These are phyloP conservation scores for Bryoglossum gracile DNA, from an alignment of 495 filamentous ascomycete genomes.

Conservation along the genomic window DNA sequence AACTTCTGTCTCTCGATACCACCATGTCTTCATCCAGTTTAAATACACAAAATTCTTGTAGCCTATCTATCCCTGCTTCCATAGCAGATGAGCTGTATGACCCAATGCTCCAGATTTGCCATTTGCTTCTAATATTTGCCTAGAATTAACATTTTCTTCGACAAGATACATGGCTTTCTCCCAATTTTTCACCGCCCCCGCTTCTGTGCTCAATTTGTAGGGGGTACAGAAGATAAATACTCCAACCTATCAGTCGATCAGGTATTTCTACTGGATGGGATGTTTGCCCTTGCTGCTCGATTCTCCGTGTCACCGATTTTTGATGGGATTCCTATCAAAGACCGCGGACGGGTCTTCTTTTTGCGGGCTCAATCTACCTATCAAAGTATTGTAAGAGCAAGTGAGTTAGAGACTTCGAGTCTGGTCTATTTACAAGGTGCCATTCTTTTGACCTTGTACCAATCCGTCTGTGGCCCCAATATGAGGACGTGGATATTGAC, in stretches of 20 bases:
- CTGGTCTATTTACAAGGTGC: background rate
- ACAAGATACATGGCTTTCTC: constrained; percentile 1
- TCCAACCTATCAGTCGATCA: background rate
- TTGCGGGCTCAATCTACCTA: background rate
- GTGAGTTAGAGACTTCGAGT: background rate
- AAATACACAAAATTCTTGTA: too few species aligned
- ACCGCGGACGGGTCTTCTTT: background rate
- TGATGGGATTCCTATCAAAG: background rate
- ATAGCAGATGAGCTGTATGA: too few species aligned
- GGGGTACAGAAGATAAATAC: background rate
- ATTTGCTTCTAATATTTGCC: background rate
- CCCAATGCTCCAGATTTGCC: too few species aligned
- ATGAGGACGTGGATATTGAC: background rate
- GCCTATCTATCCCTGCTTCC: too few species aligned
- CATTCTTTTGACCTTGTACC: background rate
- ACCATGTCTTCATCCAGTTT: too few species aligned
- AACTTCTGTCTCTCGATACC: too few species aligned
- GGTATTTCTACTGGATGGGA: background rate
- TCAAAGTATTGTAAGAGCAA: background rate
- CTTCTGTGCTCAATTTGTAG: background rate
- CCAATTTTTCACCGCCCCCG: constrained; percentile 1
- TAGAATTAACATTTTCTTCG: background rate
- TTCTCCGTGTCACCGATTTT: background rate
- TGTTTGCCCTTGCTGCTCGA: background rate
- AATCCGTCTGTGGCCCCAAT: background rate